These are phyloP conservation scores for Dactylorhiza incarnata DNA, from an alignment of 106 monocot genomes.

Conservation along the genomic window DNA sequence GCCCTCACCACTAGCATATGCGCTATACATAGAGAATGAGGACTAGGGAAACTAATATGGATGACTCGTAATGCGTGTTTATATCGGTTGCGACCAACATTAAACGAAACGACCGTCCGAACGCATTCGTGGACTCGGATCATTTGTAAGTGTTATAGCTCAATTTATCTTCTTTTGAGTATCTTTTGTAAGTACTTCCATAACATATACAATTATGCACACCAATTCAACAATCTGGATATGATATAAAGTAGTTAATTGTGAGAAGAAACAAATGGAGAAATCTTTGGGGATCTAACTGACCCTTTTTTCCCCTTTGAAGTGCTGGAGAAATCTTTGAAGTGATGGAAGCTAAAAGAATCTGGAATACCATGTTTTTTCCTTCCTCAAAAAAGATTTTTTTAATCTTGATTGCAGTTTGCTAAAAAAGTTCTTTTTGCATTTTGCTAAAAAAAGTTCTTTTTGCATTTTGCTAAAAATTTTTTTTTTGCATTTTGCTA, in stretches of 20 bases:
- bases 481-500: too few species aligned
- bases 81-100: too few species aligned
- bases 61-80: too few species aligned
- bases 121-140: not conserved
- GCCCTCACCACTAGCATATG: too few species aligned
- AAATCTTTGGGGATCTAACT: not conserved
- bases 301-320: not conserved
- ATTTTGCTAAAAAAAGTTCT: not conserved
- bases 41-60: too few species aligned
- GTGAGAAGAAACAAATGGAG: not conserved
- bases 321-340: not conserved
- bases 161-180: not conserved
- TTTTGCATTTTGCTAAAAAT: too few species aligned
- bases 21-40: too few species aligned
- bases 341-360: not conserved
- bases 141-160: not conserved
- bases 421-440: too few species aligned
- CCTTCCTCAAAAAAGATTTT: too few species aligned
- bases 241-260: not conserved
- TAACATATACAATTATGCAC: not conserved
- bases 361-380: not conserved
- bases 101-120: too few species aligned
- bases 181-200: not conserved
- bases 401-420: too few species aligned
- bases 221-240: not conserved